Base-by-base conservation (phyloP, 768 basidiomycete species). In the Naematelia encephala region DNA sequence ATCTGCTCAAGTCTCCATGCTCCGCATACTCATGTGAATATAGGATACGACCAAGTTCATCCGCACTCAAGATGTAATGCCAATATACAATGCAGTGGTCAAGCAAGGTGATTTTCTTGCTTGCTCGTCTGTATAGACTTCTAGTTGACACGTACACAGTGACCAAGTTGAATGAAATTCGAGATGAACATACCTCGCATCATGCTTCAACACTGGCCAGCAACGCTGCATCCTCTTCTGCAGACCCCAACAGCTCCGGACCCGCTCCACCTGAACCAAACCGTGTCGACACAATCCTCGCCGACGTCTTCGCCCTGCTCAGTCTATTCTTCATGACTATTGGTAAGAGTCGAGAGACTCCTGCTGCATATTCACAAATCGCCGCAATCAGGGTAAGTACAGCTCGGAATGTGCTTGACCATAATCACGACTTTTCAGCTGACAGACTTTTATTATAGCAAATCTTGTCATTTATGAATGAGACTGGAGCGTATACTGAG, bases 261-360 rank as follows among this genome's bases (percentile, higher is more conserved):
- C 59, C 65, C 11, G 62, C 68, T 10, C 67, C 71, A 21, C 60
- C 59, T 1, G 75, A 77, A 72, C 70, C 75, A 10, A 99, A 98
- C 78, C 82, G 96, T 51, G 82, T 99, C 46, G 96, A 99, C 79
- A 93, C 91, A 4, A 89, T 91, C 3, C 85, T 99, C 47, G 87
- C 90, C 26, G 96, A 99, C 79, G 94, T 98, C 34, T 98, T 98
- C 80, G 87, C 85, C 72, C 83, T 99, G 50, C 84, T 99, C 45
- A 94, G 91, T 13, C 84, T 99, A 64, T 97, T 96, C 83, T 99
- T 92, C 81, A 86, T 99, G 68, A 96, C 93, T 34, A 92, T 99
- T 62, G 96, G 96, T 44, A 93, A 92, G 80, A 92, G 90, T 42
- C 85, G 87, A 65, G 93, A 97, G 77, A 87, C 87, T 10, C 93